These are phyloP conservation scores for Exophiala aquamarina DNA, from an alignment of 2,329 filamentous ascomycete species.

Conservation along the genomic window DNA sequence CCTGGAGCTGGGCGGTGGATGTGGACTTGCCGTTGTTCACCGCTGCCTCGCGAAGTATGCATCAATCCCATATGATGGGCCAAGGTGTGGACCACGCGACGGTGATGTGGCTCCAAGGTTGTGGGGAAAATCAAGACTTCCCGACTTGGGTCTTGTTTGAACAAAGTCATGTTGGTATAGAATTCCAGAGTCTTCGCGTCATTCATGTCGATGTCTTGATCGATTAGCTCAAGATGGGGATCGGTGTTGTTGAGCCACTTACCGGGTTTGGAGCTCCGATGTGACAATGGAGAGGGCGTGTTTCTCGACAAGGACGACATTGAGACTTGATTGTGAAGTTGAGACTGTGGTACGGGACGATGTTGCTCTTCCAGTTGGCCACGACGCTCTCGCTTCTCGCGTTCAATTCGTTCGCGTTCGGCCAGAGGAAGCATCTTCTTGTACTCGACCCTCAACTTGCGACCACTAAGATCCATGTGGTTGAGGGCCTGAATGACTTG, in stretches of 20 bases:
- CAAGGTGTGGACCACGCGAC: conserved; percentile 87
- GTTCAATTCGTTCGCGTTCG: conserved; percentile 91
- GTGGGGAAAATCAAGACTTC: conserved; percentile 84
- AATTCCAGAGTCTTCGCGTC: conserved; percentile 83
- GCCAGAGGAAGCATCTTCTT: conserved; percentile 98
- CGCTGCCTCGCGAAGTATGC: conserved; percentile 85
- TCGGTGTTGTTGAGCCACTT: conserved; percentile 26
- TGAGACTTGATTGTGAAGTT: conserved; percentile 81
- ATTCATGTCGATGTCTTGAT: conserved; percentile 77
- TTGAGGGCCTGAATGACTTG: conserved; percentile 93
- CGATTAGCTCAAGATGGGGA: conserved; percentile 34
- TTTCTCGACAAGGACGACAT: conserved; percentile 73
- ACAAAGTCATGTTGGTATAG: conserved; percentile 86
- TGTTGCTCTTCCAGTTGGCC: conserved; percentile 98
- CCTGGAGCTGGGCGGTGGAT: conserved; percentile 63
- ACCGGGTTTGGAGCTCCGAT: conserved; percentile 47
- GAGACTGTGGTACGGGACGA: conserved; percentile 63
- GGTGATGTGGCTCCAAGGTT: conserved; percentile 76
- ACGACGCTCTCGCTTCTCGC: conserved; percentile 92
- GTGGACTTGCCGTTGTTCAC: conserved; percentile 85
- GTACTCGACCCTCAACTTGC: conserved; percentile 94
- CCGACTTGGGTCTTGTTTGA: conserved; percentile 74
- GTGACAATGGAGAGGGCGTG: conserved; percentile 67
- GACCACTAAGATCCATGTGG: conserved; percentile 89
- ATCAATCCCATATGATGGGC: conserved; percentile 93